Conservation (phyloP, 169 alveolate species). For the Eimeria necatrix region DNA sequence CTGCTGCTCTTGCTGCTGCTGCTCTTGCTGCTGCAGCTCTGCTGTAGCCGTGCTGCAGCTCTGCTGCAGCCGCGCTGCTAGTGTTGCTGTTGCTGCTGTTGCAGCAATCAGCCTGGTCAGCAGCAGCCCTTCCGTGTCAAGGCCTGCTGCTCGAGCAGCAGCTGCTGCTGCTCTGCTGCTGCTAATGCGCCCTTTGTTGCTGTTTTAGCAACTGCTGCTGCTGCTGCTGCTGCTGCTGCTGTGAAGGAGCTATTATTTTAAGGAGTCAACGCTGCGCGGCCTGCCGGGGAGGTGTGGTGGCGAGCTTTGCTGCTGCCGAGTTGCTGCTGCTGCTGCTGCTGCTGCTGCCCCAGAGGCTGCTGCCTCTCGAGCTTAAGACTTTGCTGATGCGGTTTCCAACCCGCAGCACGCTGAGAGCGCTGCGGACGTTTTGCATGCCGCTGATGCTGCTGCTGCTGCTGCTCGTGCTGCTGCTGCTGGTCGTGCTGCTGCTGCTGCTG, state of each 20-base stretch:
- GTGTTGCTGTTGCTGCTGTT: no score
- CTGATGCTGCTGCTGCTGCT: constrained; percentile 12
- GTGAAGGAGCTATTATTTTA: neutral
- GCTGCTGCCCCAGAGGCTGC: constrained; percentile 23
- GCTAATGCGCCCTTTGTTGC: neutral
- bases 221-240: neutral
- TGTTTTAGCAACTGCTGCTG: neutral
- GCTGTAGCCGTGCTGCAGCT: no score
- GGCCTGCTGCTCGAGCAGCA: neutral
- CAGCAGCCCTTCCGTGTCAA: no score
- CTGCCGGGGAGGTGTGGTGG: neutral
- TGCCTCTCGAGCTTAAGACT: neutral
- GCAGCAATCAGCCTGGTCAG: no score
- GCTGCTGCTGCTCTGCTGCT: neutral
- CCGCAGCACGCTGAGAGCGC: constrained; percentile 4
- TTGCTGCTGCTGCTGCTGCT: constrained; percentile 16
- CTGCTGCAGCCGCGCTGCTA: no score
- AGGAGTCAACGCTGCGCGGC: neutral
- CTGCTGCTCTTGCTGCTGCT: no score
- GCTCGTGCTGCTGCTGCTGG: constrained; percentile 23
- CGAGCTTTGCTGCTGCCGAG: neutral
- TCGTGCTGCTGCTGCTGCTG: constrained; percentile 40
- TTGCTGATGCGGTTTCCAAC: neutral
- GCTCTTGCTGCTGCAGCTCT: no score
- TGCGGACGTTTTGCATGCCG: constrained; percentile 23